These are phyloP conservation scores for Calvatia gigantea DNA, from an alignment of 768 basidiomycete genomes.

Conservation along the genomic window DNA sequence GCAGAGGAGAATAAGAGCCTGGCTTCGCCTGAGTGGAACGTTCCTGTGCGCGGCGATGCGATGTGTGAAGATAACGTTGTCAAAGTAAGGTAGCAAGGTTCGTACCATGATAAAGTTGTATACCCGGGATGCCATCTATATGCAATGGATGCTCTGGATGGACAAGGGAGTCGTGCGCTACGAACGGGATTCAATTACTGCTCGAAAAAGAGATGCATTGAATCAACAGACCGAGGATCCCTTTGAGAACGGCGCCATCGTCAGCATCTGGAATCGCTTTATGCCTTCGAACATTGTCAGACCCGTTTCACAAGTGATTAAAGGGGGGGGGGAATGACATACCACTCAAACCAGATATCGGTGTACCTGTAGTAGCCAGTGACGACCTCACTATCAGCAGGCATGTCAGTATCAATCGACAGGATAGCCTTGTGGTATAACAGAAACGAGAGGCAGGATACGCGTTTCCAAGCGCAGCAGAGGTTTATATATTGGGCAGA, in stretches of 20 bases:
- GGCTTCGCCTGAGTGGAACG: constrained; percentile 65
- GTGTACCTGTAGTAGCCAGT: constrained; percentile 83
- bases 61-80: neutral
- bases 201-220: neutral
- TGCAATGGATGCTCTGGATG: constrained; percentile 72
- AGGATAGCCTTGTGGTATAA: neutral
- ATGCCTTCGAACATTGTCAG: constrained; percentile 40
- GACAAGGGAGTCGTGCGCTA: constrained; percentile 65
- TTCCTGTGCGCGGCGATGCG: constrained; percentile 43
- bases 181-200: neutral
- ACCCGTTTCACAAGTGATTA: neutral
- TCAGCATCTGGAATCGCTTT: constrained; percentile 52
- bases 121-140: constrained; percentile 57
- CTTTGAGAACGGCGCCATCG: constrained; percentile 63
- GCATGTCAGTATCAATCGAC: neutral
- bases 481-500: constrained; percentile 5
- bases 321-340: constrained; percentile 10
- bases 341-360: constrained; percentile 85
- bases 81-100: neutral
- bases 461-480: neutral
- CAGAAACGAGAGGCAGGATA: neutral
- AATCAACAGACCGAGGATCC: constrained; percentile 47
- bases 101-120: constrained; percentile 69
- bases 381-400: constrained; percentile 36
- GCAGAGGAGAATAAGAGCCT: constrained; percentile 81